phyloP scores from a whole-genome alignment of 176 grass and related monocot species.

The Bonia amplexicaulis region DNA sequence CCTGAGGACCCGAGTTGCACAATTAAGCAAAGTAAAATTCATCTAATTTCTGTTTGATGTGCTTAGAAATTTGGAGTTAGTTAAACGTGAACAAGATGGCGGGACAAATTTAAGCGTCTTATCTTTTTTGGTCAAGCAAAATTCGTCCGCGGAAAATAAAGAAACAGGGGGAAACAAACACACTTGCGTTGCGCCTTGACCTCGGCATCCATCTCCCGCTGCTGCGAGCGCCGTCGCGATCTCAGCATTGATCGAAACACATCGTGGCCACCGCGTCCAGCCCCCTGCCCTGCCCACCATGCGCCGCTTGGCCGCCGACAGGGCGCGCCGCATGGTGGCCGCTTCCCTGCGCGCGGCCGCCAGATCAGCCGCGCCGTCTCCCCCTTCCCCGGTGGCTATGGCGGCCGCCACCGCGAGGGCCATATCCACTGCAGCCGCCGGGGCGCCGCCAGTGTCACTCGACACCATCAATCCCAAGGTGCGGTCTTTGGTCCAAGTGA shows the following conservation, averaged over 20 bases:
- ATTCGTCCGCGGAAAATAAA: background rate
- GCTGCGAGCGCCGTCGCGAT: slow-evolving; percentile 14
- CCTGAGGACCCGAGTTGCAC: too few species aligned
- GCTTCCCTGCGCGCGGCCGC: slow-evolving; percentile 30
- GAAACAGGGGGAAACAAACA: background rate
- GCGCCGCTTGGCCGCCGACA: slow-evolving; percentile 61
- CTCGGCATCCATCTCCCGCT: background rate
- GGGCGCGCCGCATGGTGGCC: slow-evolving; percentile 41
- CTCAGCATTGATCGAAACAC: background rate
- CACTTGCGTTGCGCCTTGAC: background rate
- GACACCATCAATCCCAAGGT: slow-evolving; percentile 75
- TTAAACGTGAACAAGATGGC: background rate
- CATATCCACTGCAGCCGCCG: slow-evolving; percentile 37
- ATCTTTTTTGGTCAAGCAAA: slow-evolving; percentile 20
- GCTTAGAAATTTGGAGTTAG: background rate
- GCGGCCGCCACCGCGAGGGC: slow-evolving; percentile 35
- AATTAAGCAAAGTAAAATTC: background rate
- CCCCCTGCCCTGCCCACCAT: slow-evolving; percentile 15
- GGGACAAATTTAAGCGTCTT: background rate
- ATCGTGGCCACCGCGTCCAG: background rate
- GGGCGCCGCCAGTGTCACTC: slow-evolving; percentile 38
- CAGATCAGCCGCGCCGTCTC: slow-evolving; percentile 32
- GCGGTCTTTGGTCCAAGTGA: background rate
- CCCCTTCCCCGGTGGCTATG: slow-evolving; percentile 23
- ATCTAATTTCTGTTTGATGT: background rate